A percentile compares a stretch with the other conserved stretches of the same genome.
Evolutionary conservation across 2,329 filamentous ascomycete genomes (phyloP).

Genomic region (Metarhizium robertsii): DNA sequence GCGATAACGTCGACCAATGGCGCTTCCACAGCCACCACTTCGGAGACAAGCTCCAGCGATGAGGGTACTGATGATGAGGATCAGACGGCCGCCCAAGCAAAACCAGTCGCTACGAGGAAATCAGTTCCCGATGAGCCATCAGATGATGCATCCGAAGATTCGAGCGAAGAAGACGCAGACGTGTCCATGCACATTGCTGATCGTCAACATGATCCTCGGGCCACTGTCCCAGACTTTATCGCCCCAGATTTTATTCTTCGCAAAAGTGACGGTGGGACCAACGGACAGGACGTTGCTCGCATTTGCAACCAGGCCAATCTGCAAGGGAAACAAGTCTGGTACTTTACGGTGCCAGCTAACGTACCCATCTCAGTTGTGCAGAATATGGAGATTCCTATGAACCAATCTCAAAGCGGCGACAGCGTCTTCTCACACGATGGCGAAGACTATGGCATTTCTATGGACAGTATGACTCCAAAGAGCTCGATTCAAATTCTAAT

Average conservation of each 20-base stretch:
- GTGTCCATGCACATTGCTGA: constrained; percentile 30
- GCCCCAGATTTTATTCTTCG: constrained; percentile 45
- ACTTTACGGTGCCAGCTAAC: constrained; percentile 64
- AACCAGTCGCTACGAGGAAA: neutral
- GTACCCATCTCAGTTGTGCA: constrained; percentile 60
- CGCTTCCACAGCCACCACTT: constrained; percentile 6
- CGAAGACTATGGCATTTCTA: constrained; percentile 50
- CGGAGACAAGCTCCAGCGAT: constrained; percentile 14
- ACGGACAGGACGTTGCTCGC: constrained; percentile 37
- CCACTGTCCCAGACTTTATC: constrained; percentile 35
- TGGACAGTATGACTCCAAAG: constrained; percentile 41
- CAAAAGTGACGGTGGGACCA: constrained; percentile 30
- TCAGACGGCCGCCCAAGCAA: neutral
- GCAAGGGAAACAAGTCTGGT: constrained; percentile 69
- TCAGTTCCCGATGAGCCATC: neutral
- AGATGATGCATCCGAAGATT: constrained; percentile 9
- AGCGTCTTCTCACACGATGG: constrained; percentile 54
- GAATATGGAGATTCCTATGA: constrained; percentile 51
- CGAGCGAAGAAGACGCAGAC: constrained; percentile 24
- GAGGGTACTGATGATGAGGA: constrained; percentile 15
- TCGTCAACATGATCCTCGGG: constrained; percentile 19
- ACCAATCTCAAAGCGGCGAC: constrained; percentile 41
- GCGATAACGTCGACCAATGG: constrained; percentile 11
- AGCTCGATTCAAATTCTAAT: constrained; percentile 50
- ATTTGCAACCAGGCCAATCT: constrained; percentile 50